These are phyloP conservation scores for Gossypium raimondii DNA, from an alignment of 345 rosid species.

Conservation along the genomic window DNA sequence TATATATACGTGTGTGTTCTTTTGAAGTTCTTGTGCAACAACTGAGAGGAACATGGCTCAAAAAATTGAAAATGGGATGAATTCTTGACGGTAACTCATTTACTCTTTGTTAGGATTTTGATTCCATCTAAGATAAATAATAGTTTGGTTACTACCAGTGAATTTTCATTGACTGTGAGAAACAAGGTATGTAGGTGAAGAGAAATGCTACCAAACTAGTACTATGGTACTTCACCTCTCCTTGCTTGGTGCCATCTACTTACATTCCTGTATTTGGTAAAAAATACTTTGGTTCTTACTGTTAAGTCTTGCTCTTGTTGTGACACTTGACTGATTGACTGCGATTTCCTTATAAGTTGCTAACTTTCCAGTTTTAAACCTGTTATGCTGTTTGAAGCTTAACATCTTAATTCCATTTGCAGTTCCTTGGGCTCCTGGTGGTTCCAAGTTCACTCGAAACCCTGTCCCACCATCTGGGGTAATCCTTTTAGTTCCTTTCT, in stretches of 20 bases:
- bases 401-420: conserved; percentile 28
- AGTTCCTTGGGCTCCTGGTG: conserved; percentile 99
- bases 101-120: neutral
- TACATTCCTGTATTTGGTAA: neutral
- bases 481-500: conserved; percentile 18
- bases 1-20: neutral
- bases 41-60: neutral
- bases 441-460: conserved; percentile 85
- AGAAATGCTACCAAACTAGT: neutral
- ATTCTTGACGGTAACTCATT: neutral
- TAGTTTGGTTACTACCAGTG: neutral
- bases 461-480: conserved; percentile 95
- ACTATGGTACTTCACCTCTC: neutral
- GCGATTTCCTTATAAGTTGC: neutral
- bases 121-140: neutral
- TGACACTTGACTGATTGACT: neutral
- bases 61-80: neutral
- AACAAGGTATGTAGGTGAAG: neutral
- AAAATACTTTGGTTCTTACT: neutral
- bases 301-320: neutral
- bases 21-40: neutral
- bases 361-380: neutral
- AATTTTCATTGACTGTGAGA: neutral
- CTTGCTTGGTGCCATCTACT: neutral
- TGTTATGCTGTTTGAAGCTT: conserved; percentile 3